Base-by-base conservation (phyloP, 2,329 filamentous ascomycete species). In the Sarocladium kiliense region DNA sequence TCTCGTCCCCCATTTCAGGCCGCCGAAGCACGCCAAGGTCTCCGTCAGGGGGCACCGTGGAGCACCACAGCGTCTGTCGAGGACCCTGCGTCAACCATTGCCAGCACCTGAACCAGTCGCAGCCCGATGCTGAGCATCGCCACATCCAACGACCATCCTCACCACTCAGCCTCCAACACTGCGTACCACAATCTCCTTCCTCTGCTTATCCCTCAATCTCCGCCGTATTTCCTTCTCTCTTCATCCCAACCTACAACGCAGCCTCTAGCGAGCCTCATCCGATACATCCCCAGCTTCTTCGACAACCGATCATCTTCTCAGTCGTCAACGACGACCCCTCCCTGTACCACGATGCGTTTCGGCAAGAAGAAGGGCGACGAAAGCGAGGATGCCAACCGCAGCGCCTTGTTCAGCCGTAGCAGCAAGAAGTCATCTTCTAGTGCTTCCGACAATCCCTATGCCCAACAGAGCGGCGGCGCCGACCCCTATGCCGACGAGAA, bases 371-470 rank as follows among this genome's bases (percentile, higher is more conserved):
- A 65, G 68, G 68, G 66, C 50, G 74, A 77, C 54, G 78, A 79
- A 54, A 69, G 66, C 61, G 78, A 79, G 57, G 74, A 80, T 44
- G 65, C 71, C 55, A 77, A 69, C 60, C 75, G 77, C 55, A 71
- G 71, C 60, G 77, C 79, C 45, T 74, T 82, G 53, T 82, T 83
- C 62, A 72, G 77, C 60, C 72, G 74, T 60, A 72, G 77, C 60
- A 72, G 74, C 60, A 82, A 81, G 72, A 81, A 79, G 65, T 69
- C 74, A 37, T 73, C 76, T 5, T 71, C 73, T 12, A 64, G 71
- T 26, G 63, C 70, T 39, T 68, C 71, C 50, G 75, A 77, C 34
- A 85, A 85, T 62, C 82, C 83, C 5, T 86, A 86, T 62, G 81
- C 81, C 54, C 76, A 70, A 57, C 66, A 81, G 65, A 72, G 77